phyloP scores from a whole-genome alignment of 441 rosid species.

The Erodium moschatum region DNA sequence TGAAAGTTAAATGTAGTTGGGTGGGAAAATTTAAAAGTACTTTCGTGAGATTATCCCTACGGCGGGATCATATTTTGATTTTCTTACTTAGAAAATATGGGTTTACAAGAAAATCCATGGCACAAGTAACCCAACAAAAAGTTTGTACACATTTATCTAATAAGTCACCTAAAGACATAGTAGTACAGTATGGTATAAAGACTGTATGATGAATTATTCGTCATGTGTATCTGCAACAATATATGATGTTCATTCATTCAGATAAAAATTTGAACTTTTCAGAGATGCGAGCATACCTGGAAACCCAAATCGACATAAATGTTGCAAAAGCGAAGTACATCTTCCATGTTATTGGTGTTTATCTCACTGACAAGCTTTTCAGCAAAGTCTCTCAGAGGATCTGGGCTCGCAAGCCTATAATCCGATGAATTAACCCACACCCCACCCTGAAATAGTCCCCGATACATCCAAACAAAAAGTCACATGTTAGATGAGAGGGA shows the following conservation, averaged over 20 bases:
- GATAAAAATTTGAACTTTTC: not conserved
- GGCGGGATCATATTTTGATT: not conserved
- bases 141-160: not conserved
- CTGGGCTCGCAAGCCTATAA: conserved; percentile 59
- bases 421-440: conserved; percentile 65
- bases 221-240: not conserved
- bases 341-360: conserved; percentile 63
- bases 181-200: not conserved
- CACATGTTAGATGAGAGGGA: conserved; percentile 3
- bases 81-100: not conserved
- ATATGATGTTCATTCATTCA: not conserved
- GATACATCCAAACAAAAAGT: conserved; percentile 10
- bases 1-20: too few species aligned
- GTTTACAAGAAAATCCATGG: not conserved
- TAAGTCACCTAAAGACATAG: not conserved
- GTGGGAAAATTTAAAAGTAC: too few species aligned
- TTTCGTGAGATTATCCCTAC: too few species aligned
- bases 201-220: not conserved
- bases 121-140: not conserved
- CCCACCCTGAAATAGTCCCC: conserved; percentile 49
- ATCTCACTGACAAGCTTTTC: conserved; percentile 58
- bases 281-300: conserved; percentile 45
- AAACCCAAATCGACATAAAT: conserved; percentile 66
- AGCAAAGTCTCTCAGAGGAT: conserved; percentile 74
- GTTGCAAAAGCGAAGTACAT: conserved; percentile 71